Base-by-base conservation (phyloP, 176 grass and related monocot genomes). In the Elymus sibiricus region DNA sequence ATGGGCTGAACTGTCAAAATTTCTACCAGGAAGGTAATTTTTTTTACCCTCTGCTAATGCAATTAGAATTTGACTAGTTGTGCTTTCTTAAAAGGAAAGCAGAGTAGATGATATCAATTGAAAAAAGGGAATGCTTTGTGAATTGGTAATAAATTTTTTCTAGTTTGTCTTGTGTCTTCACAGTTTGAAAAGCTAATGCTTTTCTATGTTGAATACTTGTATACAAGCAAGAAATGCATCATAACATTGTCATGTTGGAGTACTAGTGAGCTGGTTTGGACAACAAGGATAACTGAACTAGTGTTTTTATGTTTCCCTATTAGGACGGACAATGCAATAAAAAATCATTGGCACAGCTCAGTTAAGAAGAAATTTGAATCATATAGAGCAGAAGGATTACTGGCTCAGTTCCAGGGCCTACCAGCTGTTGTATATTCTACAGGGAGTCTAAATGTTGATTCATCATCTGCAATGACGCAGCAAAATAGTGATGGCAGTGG, bases 281-380 rank as follows among this genome's bases (percentile, higher is more conserved):
- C 49, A 53, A 53, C 17, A 53, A 42, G 76, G 11, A 81, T 72
- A 80, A 61, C 49, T 90, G 22, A 73, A 73, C 84, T 62, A 62
- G 7, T 16, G 34, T 62, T 21, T 70, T 78, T 90, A 22, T 85
- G 16, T 89, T 78, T 56, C 37, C 58, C 27, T 74, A 85, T 87
- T 91, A 98, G 95, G 91, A 93, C 95, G 83, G 95, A 98, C 83
- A 98, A 98, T 93, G 83, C 95, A 49, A 98, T 98, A 66, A 98
- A 98, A 89, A 98, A 98, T 77, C 95, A 98, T 29, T 98, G 93
- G 95, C 89, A 98, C 77, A 98, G 95, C 61, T 95, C 95, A 11
- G 93, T 95, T 47, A 95, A 93, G 87, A 98, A 98, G 89, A 98
- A 98, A 90, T 19, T 93, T 83, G 90, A 86, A 80, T 93, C 91